Base-by-base conservation (phyloP, 352 stramenopile species). In the Peronospora belbahrii region DNA sequence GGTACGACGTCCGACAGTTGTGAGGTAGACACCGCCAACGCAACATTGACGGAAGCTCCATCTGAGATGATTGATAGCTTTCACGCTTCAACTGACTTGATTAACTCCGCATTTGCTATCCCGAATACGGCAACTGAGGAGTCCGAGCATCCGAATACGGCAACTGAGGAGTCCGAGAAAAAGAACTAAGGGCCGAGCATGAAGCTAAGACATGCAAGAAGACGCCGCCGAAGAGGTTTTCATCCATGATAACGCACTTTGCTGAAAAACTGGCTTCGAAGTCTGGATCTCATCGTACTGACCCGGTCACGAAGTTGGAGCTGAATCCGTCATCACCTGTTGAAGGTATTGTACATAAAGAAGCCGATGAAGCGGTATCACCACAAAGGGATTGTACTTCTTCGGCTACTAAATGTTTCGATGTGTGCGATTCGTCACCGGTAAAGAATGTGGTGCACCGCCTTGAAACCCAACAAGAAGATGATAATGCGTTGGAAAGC, bases 401-500 rank as follows among this genome's bases (percentile, higher is more conserved):
- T 22, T 73, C 59, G 17, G 63, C 56, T 24, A 38, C 63, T 5
- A 52, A 59, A 37, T n/a, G n/a, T n/a, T 23, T 73, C 25, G 59
- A 64, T n/a, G 17, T 63, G 10, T 47, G 37, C 6, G 59, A 50
- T 0, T 42, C 44, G 9, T 73, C 56, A 3, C 64, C 64, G 0
- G 64, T 86, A 31, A 71, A 78, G 28, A 53, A 71, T 28, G 72
- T 76, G 6, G 57, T 75, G n/a, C 50, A 60, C 20, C 69, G 61
- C n/a, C 70, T 87, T 22, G 72, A 87, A 51, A 59, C 44, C 2
- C 74, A 83, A 31, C 7, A 61, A 23, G 36, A 58, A 50, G 62
- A 76, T 19, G 38, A 70, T 6, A 67, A 81, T 33, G 57, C 53
- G 1, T 52, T 87, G 19, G 71, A 78, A 10, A 59, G 42, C 5